Evolutionary conservation across 1,284 basidiomycete species (phyloP), one percentile per base, ranked within the genome.

Genomic region (Pulveroboletus sp.): DNA sequence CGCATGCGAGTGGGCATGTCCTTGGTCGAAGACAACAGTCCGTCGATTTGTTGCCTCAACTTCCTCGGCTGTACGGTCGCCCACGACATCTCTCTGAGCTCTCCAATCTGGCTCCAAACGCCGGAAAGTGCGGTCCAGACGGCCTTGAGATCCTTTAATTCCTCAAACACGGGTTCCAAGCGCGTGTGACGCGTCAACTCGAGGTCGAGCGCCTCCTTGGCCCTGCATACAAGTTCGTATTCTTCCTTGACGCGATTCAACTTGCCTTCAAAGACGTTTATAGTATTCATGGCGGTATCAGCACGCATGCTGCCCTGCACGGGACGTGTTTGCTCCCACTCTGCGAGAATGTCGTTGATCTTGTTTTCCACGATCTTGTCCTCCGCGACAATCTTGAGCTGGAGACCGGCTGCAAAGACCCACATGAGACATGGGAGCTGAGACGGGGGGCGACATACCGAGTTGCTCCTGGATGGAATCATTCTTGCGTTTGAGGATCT

Each of bases 1-100:
- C 97, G 86, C 97, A 99, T 99, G 55, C 96, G 84, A 48, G 93
- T 97, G 1, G 97, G 97, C 96, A 99, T 96, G 50, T 98, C 96
- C 75, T 96, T 95, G 20, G 96, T 98, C 31, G 93, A 94, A 26
- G 83, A 82, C 51, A 99, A 75, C 52, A 99, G 80, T 5, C 82
- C 86, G 67, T 99, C 97, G 56, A 99, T 87, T 65, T 95, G 92
- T 69, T 96, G 94, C 62, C 97, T 87, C 57, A 99, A 75, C 76
- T 98, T 98, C 66, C 97, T 85, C 20, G 97, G 92, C 70, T 96
- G 93, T 29, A 98, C 88, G 1, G 92, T 93, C 5, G 91, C 85
- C 97, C 97, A 99, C 5, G 87, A 78, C 67, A 89, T 83, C 68
- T 98, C 96, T 56, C 92, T 81, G 49, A 99, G 76, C 71, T 98